These are phyloP conservation scores for Trypanosoma lewisi DNA, from an alignment of 208 protist species.

Conservation along the genomic window DNA sequence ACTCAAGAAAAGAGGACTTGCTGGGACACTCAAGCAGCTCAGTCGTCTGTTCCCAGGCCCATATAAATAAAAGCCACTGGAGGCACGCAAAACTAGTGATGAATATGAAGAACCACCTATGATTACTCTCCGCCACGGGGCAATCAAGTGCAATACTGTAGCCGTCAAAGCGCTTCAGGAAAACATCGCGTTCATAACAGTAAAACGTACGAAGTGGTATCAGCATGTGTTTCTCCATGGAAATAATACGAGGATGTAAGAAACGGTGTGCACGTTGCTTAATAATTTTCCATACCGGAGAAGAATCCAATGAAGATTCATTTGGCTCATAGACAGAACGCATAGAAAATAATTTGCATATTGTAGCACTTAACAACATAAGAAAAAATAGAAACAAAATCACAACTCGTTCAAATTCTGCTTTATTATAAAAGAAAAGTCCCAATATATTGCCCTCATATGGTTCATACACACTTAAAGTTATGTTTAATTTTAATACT, in stretches of 20 bases:
- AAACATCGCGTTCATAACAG: conserved; percentile 64
- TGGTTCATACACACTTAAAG: neutral
- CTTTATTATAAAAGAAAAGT: conserved; percentile 15
- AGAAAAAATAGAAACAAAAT: conserved; percentile 31
- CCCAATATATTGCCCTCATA: neutral
- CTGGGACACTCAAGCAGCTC: conserved; percentile 18
- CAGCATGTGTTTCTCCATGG: conserved; percentile 51
- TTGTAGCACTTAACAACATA: conserved; percentile 26
- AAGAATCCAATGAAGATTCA: conserved; percentile 30
- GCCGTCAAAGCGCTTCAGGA: conserved; percentile 70
- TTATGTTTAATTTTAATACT: neutral
- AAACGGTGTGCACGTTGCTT: conserved; percentile 44
- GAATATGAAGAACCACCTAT: conserved; percentile 53
- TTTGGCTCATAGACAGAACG: conserved; percentile 31
- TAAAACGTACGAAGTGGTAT: conserved; percentile 78
- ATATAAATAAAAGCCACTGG: conserved; percentile 49
- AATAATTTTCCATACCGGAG: conserved; percentile 65
- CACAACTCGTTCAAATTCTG: conserved; percentile 15
- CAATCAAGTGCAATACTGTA: conserved; percentile 69
- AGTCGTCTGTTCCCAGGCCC: conserved; percentile 43
- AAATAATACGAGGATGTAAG: conserved; percentile 66
- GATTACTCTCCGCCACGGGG: conserved; percentile 65
- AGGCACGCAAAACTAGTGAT: conserved; percentile 46
- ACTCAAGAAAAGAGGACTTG: conserved; percentile 8
- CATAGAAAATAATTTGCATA: conserved; percentile 46